These are phyloP conservation scores for Leccinum ochraceum DNA, from an alignment of 768 basidiomycete genomes.

Conservation along the genomic window DNA sequence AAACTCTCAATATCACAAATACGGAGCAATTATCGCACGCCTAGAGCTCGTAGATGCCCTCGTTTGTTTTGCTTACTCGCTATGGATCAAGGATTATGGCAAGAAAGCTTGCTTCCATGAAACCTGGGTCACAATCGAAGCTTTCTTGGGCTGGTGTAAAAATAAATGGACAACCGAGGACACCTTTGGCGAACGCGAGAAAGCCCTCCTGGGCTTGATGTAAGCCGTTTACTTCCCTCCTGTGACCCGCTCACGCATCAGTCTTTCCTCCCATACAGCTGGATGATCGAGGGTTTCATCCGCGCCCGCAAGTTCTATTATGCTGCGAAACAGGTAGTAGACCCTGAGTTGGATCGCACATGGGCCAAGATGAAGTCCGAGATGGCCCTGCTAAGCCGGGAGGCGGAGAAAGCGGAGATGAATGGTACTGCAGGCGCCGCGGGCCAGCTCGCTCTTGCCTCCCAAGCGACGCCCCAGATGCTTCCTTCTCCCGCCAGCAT, in stretches of 20 bases:
- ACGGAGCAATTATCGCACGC: conserved; percentile 72
- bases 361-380: conserved; percentile 36
- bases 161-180: conserved; percentile 58
- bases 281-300: conserved; percentile 79
- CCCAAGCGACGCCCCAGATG: conserved; percentile 64
- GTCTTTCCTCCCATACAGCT: conserved; percentile 44
- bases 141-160: conserved; percentile 72
- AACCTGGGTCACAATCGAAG: conserved; percentile 69
- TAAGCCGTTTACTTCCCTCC: conserved; percentile 42
- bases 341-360: conserved; percentile 37
- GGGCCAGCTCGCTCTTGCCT: conserved; percentile 27
- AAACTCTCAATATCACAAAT: conserved; percentile 71
- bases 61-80: conserved; percentile 78
- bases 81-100: conserved; percentile 76
- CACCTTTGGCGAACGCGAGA: conserved; percentile 47
- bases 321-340: conserved; percentile 33
- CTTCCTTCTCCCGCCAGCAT: conserved; percentile 78
- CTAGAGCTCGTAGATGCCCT: conserved; percentile 82
- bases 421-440: conserved; percentile 27
- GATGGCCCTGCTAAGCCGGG: conserved; percentile 33
- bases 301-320: conserved; percentile 52
- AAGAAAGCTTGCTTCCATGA: conserved; percentile 55
- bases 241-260: conserved; percentile 29
- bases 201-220: conserved; percentile 77
- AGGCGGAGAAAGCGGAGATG: conserved; percentile 39